A percentile compares a stretch with the other conserved stretches of the same genome.
Conservation (phyloP, 108 stramenopile species). For the Cyclostephanos tholiformis region DNA sequence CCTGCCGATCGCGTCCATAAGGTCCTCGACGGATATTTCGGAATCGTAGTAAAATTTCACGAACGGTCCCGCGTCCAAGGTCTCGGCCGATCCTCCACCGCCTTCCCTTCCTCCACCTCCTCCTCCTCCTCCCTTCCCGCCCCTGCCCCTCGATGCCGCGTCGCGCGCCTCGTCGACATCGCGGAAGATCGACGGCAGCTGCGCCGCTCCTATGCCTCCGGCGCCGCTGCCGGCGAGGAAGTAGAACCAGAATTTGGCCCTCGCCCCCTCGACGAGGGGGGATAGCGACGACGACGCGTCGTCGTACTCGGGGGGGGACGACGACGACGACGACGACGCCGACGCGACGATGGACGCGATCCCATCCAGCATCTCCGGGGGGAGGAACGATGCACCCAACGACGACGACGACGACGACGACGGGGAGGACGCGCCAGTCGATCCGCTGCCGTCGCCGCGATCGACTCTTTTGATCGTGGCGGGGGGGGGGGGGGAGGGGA, state of each 20-base stretch:
- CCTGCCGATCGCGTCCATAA: slow-evolving; percentile 26
- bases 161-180: slow-evolving; percentile 36
- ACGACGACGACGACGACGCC: too few relatives aligned
- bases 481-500: too few relatives aligned
- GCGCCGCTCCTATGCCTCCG: slow-evolving; percentile 50
- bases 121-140: slow-evolving; percentile 12
- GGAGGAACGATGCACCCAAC: too few relatives aligned
- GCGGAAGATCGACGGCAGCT: slow-evolving; percentile 42
- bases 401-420: too few relatives aligned
- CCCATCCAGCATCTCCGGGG: too few relatives aligned
- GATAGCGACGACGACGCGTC: slow-evolving; percentile 5
- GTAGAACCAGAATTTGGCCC: slow-evolving; percentile 51
- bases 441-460: too few relatives aligned
- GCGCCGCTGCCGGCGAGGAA: slow-evolving; percentile 52
- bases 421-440: too few relatives aligned
- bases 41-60: slow-evolving; percentile 40
- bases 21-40: slow-evolving; percentile 31
- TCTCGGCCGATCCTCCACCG: background rate
- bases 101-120: too few relatives aligned
- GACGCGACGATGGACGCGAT: too few relatives aligned
- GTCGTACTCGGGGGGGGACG: too few relatives aligned
- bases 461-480: too few relatives aligned
- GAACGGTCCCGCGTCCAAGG: slow-evolving; percentile 47
- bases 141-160: slow-evolving; percentile 17
- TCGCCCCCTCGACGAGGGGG: slow-evolving; percentile 23